These are phyloP conservation scores for Salix suchowensis DNA, from an alignment of 345 rosid species.

Conservation along the genomic window DNA sequence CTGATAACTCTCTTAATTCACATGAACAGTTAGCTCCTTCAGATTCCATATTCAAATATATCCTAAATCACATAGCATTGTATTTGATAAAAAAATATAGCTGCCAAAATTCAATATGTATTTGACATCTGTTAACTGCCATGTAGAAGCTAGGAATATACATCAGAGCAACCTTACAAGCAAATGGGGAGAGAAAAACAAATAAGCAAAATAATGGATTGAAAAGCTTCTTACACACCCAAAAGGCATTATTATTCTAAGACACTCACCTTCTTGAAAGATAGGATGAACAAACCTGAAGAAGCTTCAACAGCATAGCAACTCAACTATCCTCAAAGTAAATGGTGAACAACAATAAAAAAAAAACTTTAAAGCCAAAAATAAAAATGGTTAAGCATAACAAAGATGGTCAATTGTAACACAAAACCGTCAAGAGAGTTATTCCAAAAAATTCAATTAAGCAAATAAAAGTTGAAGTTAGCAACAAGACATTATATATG, in stretches of 20 bases:
- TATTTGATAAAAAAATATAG: background rate
- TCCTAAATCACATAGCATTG: background rate
- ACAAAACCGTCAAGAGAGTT: conserved; percentile 26
- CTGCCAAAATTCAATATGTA: conserved; percentile 12
- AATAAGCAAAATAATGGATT: background rate
- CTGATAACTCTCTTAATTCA: background rate
- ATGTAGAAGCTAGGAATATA: conserved; percentile 32
- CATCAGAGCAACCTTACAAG: conserved; percentile 11
- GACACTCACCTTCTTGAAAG: conserved; percentile 26
- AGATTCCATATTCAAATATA: background rate
- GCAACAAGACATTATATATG: conserved; percentile 30
- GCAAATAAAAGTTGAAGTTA: conserved; percentile 25
- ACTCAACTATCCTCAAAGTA: conserved; percentile 10
- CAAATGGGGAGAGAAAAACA: background rate
- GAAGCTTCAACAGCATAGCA: conserved; percentile 28
- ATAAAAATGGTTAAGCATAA: conserved; percentile 10
- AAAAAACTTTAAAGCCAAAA: conserved; percentile 9
- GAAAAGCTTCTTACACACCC: conserved; percentile 20
- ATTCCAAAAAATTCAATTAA: conserved; percentile 21
- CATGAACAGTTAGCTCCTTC: background rate
- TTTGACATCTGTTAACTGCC: conserved; percentile 36
- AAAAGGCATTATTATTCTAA: conserved; percentile 19
- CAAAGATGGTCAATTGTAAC: conserved; percentile 7
- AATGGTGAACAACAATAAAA: background rate
- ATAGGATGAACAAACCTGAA: conserved; percentile 17